Conservation (phyloP, 163 green algal species). For the Smithsoniella earleae region DNA sequence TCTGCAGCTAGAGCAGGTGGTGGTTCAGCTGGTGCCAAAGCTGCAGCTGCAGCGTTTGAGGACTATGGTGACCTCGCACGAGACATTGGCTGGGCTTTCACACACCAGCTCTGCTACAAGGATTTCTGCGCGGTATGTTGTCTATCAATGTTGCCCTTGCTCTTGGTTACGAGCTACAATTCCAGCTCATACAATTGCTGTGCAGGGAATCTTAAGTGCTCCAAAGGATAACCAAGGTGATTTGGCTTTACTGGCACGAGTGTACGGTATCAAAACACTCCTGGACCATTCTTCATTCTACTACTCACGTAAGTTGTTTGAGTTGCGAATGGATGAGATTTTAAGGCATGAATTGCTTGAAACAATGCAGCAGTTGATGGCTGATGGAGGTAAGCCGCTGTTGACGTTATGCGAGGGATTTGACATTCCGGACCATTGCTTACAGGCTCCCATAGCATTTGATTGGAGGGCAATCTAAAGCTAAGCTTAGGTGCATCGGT, state of each 20-base stretch:
- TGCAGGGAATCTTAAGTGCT: background rate
- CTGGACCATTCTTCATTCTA: background rate
- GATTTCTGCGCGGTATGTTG: background rate
- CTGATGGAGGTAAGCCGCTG: constrained; percentile 32
- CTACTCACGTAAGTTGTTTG: background rate
- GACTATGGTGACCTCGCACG: constrained; percentile 60
- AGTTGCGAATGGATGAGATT: background rate
- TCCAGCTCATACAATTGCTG: no score
- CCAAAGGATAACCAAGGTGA: background rate
- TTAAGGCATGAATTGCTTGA: background rate
- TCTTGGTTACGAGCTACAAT: no score
- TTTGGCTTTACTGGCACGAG: background rate
- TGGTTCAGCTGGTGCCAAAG: constrained; percentile 34
- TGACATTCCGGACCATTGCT: constrained; percentile 69
- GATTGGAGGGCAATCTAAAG: constrained; percentile 40
- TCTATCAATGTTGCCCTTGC: no score
- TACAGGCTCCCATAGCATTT: constrained; percentile 58
- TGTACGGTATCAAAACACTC: background rate
- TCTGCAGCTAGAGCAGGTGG: background rate
- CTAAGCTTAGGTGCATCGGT: no score
- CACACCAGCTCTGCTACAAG: background rate
- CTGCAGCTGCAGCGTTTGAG: constrained; percentile 52
- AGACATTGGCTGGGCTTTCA: constrained; percentile 60
- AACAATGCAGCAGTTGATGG: background rate
- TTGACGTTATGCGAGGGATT: constrained; percentile 60